Base-by-base conservation (phyloP, 1,139 yeast genomes). In the Hanseniaspora sp. region DNA sequence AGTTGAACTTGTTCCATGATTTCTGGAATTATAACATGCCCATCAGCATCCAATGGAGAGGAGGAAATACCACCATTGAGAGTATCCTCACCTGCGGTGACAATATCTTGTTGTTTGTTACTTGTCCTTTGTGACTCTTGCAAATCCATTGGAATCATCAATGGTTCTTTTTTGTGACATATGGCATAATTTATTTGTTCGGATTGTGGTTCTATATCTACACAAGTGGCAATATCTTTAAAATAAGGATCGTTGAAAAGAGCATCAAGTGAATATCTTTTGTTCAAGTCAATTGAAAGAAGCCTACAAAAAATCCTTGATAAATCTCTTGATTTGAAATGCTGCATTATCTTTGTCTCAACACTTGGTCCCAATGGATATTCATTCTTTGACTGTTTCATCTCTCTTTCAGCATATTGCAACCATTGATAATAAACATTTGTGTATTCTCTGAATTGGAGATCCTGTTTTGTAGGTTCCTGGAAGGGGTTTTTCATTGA, bases 271-370 rank as follows among this genome's bases (percentile, higher is more conserved):
- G 76, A 73, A 64, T 80, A 80, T 58, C 94, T 71, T 9, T 77
- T 69, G 1, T 60, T 63, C 0, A 75, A 71, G 33, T 78, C 71
- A 7, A 87, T 86, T 62, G 83, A 88, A 62, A 85, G 79, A 55
- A 84, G 69, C 64, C 84, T 77, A 88, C 90, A 83, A 7, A 87
- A 86, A 7, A 80, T 79, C 60, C 88, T 73, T 4, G 86, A 74
- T 17, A 83, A 82, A 18, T 80, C 80, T 0, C 76, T 65, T 51
- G 75, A 73, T 34, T 76, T 78, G 65, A 83, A 82, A 56, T 76
- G 78, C 46, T 77, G 72, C 0, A 86, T 83, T 71, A 80, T 76
- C 61, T 76, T 75, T 62, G 79, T 83, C 62, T 84, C 92, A 7
- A 77, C 65, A 15, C 86, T 86, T 1, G 87, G 87, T 0, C 86